These are phyloP conservation scores for Ganoderma lingzhi DNA, from an alignment of 1,284 basidiomycete genomes.

Conservation along the genomic window DNA sequence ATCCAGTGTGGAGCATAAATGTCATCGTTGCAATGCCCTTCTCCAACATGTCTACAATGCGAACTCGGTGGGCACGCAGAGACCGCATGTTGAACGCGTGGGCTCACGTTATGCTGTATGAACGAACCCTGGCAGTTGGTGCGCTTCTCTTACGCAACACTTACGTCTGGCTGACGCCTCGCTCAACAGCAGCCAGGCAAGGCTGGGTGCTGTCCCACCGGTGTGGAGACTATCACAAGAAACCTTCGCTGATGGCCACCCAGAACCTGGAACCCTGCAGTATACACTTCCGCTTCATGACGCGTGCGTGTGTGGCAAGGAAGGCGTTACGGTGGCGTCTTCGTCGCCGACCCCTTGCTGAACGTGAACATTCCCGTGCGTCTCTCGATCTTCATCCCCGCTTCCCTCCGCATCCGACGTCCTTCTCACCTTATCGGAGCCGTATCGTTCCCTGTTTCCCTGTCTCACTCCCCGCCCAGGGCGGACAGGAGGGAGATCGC, in stretches of 20 bases:
- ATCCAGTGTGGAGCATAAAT: too few relatives aligned
- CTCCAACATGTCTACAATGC: too few relatives aligned
- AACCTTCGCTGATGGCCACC: not conserved
- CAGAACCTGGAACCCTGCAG: not conserved
- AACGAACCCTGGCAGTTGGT: not conserved
- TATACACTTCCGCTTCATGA: not conserved
- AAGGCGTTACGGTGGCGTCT: not conserved
- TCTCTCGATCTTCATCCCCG: not conserved
- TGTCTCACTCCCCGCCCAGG: not conserved
- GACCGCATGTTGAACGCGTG: not conserved
- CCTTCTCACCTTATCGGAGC: slow-evolving; percentile 19
- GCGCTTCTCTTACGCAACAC: slow-evolving; percentile 24
- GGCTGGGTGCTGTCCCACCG: slow-evolving; percentile 13
- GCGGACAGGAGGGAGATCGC: slow-evolving; percentile 15
- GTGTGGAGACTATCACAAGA: slow-evolving; percentile 24
- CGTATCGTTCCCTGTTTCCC: slow-evolving; percentile 10
- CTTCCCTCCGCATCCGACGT: not conserved
- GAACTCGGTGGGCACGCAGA: not conserved
- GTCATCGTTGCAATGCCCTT: too few relatives aligned
- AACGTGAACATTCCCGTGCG: not conserved
- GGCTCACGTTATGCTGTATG: not conserved
- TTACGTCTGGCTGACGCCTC: slow-evolving; percentile 26
- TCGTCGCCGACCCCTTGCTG: too few relatives aligned
- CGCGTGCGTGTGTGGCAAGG: not conserved
- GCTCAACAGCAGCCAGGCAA: not conserved